Conservation (phyloP, 73 alveolate genomes). For the Paramecium sexaurelia region DNA sequence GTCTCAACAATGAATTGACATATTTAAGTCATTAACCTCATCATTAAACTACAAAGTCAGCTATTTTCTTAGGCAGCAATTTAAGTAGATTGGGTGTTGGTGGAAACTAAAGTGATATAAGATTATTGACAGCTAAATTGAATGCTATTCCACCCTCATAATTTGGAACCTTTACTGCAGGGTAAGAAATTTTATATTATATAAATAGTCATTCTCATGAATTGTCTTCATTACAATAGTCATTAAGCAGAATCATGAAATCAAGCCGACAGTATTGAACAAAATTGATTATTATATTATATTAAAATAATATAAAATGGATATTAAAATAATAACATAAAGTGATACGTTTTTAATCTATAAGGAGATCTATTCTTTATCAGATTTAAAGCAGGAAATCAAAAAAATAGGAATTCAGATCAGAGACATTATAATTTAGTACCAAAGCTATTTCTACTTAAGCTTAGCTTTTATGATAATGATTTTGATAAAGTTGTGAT, state of each 20-base stretch:
- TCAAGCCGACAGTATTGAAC: constrained; percentile 7
- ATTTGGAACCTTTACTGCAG: constrained; percentile 17
- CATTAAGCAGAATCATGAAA: constrained; percentile 24
- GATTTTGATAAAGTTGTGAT: constrained; percentile 17
- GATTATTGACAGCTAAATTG: constrained; percentile 12
- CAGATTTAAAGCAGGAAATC: not conserved
- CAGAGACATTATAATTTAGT: not conserved
- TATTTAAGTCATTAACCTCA: constrained; percentile 6
- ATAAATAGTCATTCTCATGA: constrained; percentile 25
- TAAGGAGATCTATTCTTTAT: not conserved
- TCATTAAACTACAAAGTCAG: not conserved
- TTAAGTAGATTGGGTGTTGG: not conserved
- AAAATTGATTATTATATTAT: constrained; percentile 4
- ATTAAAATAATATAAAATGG: not conserved
- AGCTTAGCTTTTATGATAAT: constrained; percentile 29
- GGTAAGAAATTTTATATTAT: not conserved
- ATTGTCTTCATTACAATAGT: not conserved
- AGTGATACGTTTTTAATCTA: not conserved
- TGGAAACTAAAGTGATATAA: constrained; percentile 14
- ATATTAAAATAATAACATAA: constrained; percentile 6
- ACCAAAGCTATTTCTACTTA: not conserved
- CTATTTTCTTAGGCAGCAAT: constrained; percentile 5
- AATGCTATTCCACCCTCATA: constrained; percentile 8
- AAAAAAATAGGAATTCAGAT: not conserved
- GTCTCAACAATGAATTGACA: constrained; percentile 7